Base-by-base conservation (phyloP, 768 basidiomycete species). In the Boletus reticulatus region DNA sequence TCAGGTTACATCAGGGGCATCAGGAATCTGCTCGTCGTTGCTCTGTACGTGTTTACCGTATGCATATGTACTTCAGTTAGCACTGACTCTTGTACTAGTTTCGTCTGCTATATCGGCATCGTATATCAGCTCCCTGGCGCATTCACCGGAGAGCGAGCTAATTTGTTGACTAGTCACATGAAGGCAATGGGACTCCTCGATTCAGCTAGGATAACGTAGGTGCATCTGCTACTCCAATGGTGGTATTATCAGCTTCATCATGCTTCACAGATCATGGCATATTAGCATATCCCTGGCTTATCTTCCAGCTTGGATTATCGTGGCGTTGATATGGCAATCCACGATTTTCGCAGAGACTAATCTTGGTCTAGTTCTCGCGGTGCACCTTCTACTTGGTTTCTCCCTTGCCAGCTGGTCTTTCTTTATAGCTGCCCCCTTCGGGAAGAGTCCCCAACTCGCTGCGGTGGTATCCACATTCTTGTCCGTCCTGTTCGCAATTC, bases 151-250 rank as follows among this genome's bases (percentile, higher is more conserved):
- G 90, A 92, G 67, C 77, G 88, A 42, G 84, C 89, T 0, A 78
- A 74, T 50, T 70, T 80, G 16, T 67, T 92, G 32, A 89, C 90
- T 0, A 73, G 81, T 9, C 88, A 92, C 64, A 82, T 92, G 78
- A 85, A 86, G 64, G 88, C 82, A 4, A 92, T 92, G 90, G 90
- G 90, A 9, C 76, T 91, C 14, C 69, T 80, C 8, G 88, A 90
- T 62, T 82, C 82, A 0, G 87, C 89, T 13, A 78, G 88, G 37
- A 80, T 88, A 46, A 56, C 83, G 80, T 83, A 63, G 16, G 81
- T 65, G 14, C 20, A 7, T 29, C 22, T 42, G 42, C 34, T 11
- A 14, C 31, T 38, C 1, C 17, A 9, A 31, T 1, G 13, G 16
- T 11, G 1, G 2, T 27, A 31, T 5, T 41, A 36, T 3, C 3